A percentile compares a stretch with the other conserved stretches of the same genome.
Evolutionary conservation across 345 rosid species (phyloP).

Genomic region (Eucalyptus sp.): DNA sequence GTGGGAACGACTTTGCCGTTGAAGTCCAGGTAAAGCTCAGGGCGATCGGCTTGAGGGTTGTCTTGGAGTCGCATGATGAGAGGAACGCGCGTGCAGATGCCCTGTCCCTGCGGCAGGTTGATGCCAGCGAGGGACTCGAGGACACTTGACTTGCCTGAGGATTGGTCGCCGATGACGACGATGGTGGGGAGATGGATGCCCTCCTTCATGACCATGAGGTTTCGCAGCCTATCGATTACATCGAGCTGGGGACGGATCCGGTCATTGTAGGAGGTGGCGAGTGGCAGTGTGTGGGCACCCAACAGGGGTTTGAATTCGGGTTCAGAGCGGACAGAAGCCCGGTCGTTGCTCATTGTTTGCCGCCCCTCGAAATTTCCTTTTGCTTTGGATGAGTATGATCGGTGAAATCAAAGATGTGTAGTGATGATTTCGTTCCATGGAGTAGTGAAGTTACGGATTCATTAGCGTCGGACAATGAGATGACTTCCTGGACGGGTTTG

Average conservation of each 20-base stretch:
- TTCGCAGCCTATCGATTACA: constrained; percentile 26
- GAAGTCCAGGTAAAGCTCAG: constrained; percentile 20
- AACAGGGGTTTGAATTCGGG: too few relatives aligned
- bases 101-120: constrained; percentile 6
- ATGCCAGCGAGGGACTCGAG: constrained; percentile 16
- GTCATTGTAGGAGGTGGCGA: constrained; percentile 20
- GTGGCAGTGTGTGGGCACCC: not conserved
- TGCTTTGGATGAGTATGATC: not conserved
- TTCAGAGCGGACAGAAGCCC: not conserved
- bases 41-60: not conserved
- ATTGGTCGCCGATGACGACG: constrained; percentile 44
- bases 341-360: not conserved
- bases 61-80: constrained; percentile 38
- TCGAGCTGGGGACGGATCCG: constrained; percentile 38
- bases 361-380: not conserved
- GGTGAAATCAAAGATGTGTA: not conserved
- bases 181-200: constrained; percentile 52
- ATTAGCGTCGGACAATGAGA: not conserved
- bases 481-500: not conserved
- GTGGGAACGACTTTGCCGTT: constrained; percentile 4
- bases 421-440: not conserved
- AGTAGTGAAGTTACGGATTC: not conserved
- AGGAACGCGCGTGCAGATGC: constrained; percentile 40
- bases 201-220: constrained; percentile 18
- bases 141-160: constrained; percentile 31